These are phyloP conservation scores for Suillus bovinus DNA, from an alignment of 768 basidiomycete species.

Conservation along the genomic window DNA sequence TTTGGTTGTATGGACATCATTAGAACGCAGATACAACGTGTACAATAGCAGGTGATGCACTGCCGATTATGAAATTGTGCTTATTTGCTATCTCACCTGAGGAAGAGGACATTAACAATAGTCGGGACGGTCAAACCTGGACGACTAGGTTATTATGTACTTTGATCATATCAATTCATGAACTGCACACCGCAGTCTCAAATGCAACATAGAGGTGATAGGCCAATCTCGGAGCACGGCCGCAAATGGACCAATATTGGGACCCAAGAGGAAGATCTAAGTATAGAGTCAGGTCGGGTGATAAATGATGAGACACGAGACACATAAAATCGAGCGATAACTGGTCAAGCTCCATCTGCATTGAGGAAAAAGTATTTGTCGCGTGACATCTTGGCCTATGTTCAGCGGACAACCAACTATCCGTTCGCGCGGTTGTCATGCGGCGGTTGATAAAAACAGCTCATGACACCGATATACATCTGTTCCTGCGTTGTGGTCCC, in stretches of 20 bases:
- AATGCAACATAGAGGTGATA: background rate
- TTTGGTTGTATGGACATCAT: background rate
- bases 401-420: too few species aligned
- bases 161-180: background rate
- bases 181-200: background rate
- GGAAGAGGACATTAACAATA: background rate
- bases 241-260: background rate
- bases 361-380: too few species aligned
- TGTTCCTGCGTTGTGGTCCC: background rate
- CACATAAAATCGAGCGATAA: too few species aligned
- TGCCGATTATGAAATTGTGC: background rate
- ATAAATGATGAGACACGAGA: too few species aligned
- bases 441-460: background rate
- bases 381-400: too few species aligned
- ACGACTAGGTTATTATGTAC: background rate
- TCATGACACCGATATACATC: too few species aligned
- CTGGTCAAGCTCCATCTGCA: too few species aligned
- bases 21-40: background rate
- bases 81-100: background rate
- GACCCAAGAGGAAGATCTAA: background rate
- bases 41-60: too few species aligned
- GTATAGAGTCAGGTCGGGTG: background rate
- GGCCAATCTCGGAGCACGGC: background rate
- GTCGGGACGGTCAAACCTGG: background rate
- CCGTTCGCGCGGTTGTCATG: too few species aligned